A percentile compares a stretch with the other conserved stretches of the same genome.
These are phyloP conservation scores for Rhizophagus sp. DNA, from an alignment of 192 early-diverging fungal genomes.

Conservation along the genomic window DNA sequence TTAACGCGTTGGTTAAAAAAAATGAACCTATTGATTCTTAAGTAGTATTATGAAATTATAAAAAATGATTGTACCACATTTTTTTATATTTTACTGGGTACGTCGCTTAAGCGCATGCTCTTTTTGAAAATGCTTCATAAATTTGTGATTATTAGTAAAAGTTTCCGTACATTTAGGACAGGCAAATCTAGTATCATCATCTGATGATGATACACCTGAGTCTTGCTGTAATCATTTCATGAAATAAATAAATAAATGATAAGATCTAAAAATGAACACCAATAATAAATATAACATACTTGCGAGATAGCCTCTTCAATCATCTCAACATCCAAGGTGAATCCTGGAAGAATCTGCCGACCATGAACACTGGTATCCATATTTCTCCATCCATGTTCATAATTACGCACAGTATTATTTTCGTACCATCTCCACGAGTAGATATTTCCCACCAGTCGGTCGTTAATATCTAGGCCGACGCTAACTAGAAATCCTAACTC, in stretches of 20 bases:
- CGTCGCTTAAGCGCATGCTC: no score
- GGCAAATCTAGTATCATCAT: not conserved
- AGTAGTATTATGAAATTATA: no score
- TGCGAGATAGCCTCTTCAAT: constrained; percentile 13
- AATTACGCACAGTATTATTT: constrained; percentile 6
- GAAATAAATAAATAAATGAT: constrained; percentile 6
- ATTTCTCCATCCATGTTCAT: constrained; percentile 16
- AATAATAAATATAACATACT: constrained; percentile 18
- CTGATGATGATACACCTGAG: not conserved
- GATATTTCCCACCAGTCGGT: not conserved
- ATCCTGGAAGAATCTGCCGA: not conserved
- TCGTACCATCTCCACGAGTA: not conserved
- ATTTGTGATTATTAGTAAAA: no score
- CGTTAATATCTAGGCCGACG: not conserved
- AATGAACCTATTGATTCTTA: no score
- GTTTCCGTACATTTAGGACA: not conserved
- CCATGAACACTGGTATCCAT: not conserved
- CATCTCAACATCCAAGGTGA: not conserved
- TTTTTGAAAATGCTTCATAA: no score
- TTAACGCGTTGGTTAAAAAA: no score
- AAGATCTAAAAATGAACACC: not conserved
- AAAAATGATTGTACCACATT: no score
- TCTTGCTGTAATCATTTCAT: constrained; percentile 9
- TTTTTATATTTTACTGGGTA: no score
- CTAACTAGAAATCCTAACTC: not conserved